Evolutionary conservation across 2,329 filamentous ascomycete genomes (phyloP), one percentile per base, ranked within the genome.

Genomic region (Fusarium sp.): DNA sequence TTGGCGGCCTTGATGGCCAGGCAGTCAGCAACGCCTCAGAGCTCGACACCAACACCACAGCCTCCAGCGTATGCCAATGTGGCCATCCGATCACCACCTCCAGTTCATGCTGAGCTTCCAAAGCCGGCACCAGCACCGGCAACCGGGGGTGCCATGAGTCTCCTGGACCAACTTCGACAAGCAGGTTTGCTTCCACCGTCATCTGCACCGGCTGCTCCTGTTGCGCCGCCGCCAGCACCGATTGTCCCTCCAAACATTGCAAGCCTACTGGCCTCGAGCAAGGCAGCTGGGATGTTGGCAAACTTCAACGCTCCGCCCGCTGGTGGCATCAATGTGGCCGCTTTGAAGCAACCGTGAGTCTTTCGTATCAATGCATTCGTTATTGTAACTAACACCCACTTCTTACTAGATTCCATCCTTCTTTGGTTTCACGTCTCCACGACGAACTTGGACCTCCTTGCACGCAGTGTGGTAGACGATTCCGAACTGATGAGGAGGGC

Each of bases 391-490:
- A 58, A 80, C 60, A 23, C 34, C 9, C 54, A 30, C 34, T 13
- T 8, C 25, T 54, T 52, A 66, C 30, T 78, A 94, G 93, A 77
- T 92, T 92, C 73, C 93, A 94, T 18, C 92, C 93, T 16, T 89
- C 95, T 74, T 86, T 98, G 16, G 87, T 98, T 9, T 87, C 91
- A 20, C 88, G 87, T 20, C 88, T 98, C 10, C 96, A 97, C 80
- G 94, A 96, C 70, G 91, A 92, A 23, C 90, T 95, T 43, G 94
- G 96, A 0, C 94, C 95, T 68, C 94, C 95, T 66, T 99, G 97
- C 82, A 94, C 93, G 14, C 96, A 96, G 68, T 99, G 97, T 81
- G 97, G 96, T 27, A 91, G 95, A 69, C 92, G 97, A 3, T 99
- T 99, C 82, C 89, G 89, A 64, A 90, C 90, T 6, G 94, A 94